Evolutionary conservation across 2,329 filamentous ascomycete species (phyloP), one percentile per base, ranked within the genome.

Genomic region (Pseudogymnoascus sp.): DNA sequence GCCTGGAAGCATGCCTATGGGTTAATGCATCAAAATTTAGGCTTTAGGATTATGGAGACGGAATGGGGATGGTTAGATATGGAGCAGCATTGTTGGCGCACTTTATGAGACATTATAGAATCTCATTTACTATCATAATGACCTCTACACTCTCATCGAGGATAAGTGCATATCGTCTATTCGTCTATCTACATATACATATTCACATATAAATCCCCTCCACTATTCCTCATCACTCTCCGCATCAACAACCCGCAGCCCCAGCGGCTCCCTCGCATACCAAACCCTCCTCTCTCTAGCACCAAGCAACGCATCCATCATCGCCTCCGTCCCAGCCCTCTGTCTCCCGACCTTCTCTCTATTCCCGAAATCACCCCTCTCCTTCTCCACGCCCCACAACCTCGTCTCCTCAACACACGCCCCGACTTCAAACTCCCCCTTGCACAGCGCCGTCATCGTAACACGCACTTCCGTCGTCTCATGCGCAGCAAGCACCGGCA

Each of bases 371-470:
- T 60, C 58, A 72, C 72, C 42, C 65, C 67, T 64, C 67, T 70
- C 30, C 6, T 63, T 49, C n/a, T 68, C 64, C 14, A 62, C 45
- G 8, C 33, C 41, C 76, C 76, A 81, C 6, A 90, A 71, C 64
- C 81, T 80, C 2, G 89, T 84, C 77, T 97, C 92, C 75, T 97
- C 92, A 0, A 96, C 85, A 11, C 84, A 88, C 4, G 87, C 91
- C 23, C 84, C 84, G 22, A 96, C 80, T 74, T 96, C 92, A 72
- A 93, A 96, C 66, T 90, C 85, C 14, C 92, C 92, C 49, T 86
- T 82, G 67, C 89, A 92, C 35, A 96, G 82, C 33, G 88, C 83
- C 42, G 90, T 90, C 45, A 92, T 80, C 4, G 89, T 89, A 3
- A 95, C 75, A 1, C 81, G 79, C 22, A 90, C 79, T 64, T 87